Base-by-base conservation (phyloP, 768 basidiomycete genomes). In the Daedaleopsis nitida region DNA sequence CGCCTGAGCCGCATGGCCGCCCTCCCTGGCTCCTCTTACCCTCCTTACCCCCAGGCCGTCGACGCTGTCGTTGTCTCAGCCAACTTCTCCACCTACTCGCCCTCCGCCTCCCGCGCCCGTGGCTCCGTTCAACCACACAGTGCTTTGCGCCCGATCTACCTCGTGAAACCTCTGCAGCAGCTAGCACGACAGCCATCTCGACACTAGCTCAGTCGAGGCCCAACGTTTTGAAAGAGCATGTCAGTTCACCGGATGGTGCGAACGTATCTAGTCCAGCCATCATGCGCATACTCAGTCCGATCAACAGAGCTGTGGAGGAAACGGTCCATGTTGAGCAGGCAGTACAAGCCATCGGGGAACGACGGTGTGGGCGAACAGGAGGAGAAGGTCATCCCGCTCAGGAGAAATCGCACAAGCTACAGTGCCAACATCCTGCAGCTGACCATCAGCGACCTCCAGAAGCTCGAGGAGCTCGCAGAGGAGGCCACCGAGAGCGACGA, bases 381-480 rank as follows among this genome's bases (percentile, higher is more conserved):
- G 78, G 74, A 80, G 52, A 73, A 71, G 67, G 83, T 92, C 49
- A 80, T 92, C 50, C 88, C 89, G 19, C 77, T 92, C 44, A 83
- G 84, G 60, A 78, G 88, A 57, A 88, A 85, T 70, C 83, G 88
- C 64, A 86, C 86, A 59, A 85, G 87, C 71, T 76, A 90, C n/a
- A n/a, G n/a, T 50, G 87, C 79, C 37, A 83, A 87, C 69, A 78
- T 82, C 44, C 94, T 94, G 23, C 91, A 96, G 72, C 83, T 98
- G 54, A 96, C 95, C 13, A 91, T 98, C 73, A 86, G 79, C 68
- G 97, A 98, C 74, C 78, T 98, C n/a, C 96, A 98, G 74, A 89
- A 87, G 73, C 79, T 99, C 60, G 97, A 99, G 74, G 86, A 91
- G 71, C 77, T 98, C 35, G 95, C 95, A 42, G 93, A 96, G 76